phyloP scores from a whole-genome alignment of 2,329 filamentous ascomycete species.

The Lecanoromycetidae sp. region DNA sequence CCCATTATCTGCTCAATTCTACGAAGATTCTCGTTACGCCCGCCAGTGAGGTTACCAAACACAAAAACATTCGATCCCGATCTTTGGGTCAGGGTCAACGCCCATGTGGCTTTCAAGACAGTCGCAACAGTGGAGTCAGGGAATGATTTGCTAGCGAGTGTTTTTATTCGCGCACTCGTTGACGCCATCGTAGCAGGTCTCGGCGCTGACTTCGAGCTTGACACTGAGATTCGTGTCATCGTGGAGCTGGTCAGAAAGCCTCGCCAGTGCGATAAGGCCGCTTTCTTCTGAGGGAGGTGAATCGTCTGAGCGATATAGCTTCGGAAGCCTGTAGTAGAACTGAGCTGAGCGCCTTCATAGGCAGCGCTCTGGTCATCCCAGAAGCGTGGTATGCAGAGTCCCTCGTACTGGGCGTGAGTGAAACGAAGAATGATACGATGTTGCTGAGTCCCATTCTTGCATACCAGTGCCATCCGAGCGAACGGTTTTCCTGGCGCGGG shows the following conservation, averaged over 20 bases:
- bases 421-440: constrained; percentile 23
- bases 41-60: constrained; percentile 44
- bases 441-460: constrained; percentile 14
- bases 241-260: constrained; percentile 15
- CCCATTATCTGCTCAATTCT: constrained; percentile 22
- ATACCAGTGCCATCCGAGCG: constrained; percentile 21
- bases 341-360: constrained; percentile 14
- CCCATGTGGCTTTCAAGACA: constrained; percentile 48
- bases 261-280: constrained; percentile 16
- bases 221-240: constrained; percentile 24
- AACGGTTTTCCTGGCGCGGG: constrained; percentile 18
- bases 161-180: constrained; percentile 14
- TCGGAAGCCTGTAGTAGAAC: constrained; percentile 5
- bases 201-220: constrained; percentile 27
- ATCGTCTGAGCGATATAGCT: too few species aligned
- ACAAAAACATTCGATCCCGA: constrained; percentile 41
- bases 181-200: too few species aligned
- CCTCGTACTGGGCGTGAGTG: constrained; percentile 27
- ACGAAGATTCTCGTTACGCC: constrained; percentile 34
- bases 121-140: constrained; percentile 24
- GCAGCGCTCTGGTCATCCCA: constrained; percentile 11
- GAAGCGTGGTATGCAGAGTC: constrained; percentile 14
- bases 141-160: constrained; percentile 11
- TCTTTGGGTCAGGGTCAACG: constrained; percentile 41
- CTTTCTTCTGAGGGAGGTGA: not conserved